Base-by-base conservation (phyloP, 352 stramenopile genomes). In the Globisporangium okanoganense region DNA sequence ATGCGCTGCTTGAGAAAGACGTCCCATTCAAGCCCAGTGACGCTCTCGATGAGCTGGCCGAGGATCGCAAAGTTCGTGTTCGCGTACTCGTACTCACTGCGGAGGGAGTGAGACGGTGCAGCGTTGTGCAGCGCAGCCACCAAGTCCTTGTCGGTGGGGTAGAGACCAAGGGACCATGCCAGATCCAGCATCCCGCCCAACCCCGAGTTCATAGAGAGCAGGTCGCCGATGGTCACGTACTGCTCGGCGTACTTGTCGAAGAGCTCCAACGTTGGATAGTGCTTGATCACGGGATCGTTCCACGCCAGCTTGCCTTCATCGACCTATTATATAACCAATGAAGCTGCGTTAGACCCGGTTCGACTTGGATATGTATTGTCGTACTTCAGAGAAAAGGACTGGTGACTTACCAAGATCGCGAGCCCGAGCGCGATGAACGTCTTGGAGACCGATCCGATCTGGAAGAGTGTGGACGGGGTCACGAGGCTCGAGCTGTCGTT, bases 381-480 rank as follows among this genome's bases (percentile, higher is more conserved):
- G 13, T 40, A 8, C 7, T 14, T 40, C 8, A 40, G 35, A 14
- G 35, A 14, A 40, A 40, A 40, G 10, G 2, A 40, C 13, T 14
- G 8, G 10, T 40, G 9, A 41, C 35, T 5, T 41, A 41, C 35
- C 35, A 41, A 16, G 14, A 16, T 41, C 35, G 35, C 35, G 36
- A 81, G 61, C 2, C 68, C 73, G 5, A 81, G 64, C 16, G 72
- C 71, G 29, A 90, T 70, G 44, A 90, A 85, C 16, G 78, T 88
- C 67, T 90, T 90, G 7, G 70, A 75, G 20, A 90, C 70, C 1
- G 80, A 90, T 7, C 80, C 80, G 50, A 90, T 85, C 66, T 90
- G 74, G 58, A 90, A 90, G 56, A 86, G 59, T n/a, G 74, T 75
- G 13, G 73, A 66, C 29, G 56, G 65, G 1, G 75, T 75, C 29